Conservation (phyloP, 768 basidiomycete species). For the Tulasnella sp. region DNA sequence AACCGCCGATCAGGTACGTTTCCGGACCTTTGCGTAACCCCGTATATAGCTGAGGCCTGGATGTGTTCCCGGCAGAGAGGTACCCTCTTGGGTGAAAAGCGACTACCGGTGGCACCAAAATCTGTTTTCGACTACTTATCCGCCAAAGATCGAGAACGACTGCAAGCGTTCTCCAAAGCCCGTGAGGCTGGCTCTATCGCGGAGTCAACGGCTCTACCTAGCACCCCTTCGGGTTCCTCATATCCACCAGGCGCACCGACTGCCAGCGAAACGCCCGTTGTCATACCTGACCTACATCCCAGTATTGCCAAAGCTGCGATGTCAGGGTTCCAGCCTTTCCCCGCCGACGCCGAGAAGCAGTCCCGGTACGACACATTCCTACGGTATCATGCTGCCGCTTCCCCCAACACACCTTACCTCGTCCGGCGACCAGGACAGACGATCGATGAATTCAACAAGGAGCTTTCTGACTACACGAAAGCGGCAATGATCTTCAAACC, state of each 20-base stretch:
- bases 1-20: constrained; percentile 62
- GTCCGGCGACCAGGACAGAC: constrained; percentile 47
- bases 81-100: constrained; percentile 68
- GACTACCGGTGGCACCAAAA: constrained; percentile 52
- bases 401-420: constrained; percentile 38
- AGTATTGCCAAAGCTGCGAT: constrained; percentile 80
- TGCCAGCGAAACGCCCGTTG: constrained; percentile 8
- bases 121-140: constrained; percentile 95
- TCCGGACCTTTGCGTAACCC: not conserved
- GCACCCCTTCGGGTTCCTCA: constrained; percentile 18
- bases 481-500: constrained; percentile 87
- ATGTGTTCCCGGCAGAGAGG: constrained; percentile 50
- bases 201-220: constrained; percentile 19
- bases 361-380: constrained; percentile 78
- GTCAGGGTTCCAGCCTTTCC: constrained; percentile 83
- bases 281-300: constrained; percentile 56
- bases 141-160: constrained; percentile 78
- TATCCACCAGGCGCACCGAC: constrained; percentile 25
- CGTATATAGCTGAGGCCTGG: not conserved
- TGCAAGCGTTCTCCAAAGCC: constrained; percentile 45
- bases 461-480: constrained; percentile 78
- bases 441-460: constrained; percentile 63
- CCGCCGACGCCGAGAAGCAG: constrained; percentile 65
- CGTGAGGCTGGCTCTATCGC: constrained; percentile 15
- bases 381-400: constrained; percentile 46